phyloP scores from a whole-genome alignment of 2,329 filamentous ascomycete species.

The Colletotrichum graminicola region DNA sequence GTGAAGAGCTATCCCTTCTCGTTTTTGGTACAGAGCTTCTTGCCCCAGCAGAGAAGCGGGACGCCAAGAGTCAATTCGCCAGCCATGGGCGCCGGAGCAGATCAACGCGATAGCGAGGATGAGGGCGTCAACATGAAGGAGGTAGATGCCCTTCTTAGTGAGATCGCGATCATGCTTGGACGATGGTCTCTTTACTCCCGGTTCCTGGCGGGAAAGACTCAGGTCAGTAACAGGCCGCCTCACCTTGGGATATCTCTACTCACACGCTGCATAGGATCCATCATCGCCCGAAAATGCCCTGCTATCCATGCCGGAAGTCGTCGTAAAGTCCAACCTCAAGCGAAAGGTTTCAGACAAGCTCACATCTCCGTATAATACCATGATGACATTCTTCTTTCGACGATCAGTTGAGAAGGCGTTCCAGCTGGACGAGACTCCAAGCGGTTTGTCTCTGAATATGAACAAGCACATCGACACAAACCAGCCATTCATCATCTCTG shows the following conservation, averaged over 20 bases:
- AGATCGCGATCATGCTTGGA: conserved; percentile 91
- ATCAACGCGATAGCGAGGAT: conserved; percentile 79
- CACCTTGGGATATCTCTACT: conserved; percentile 41
- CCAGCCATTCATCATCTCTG: conserved; percentile 91
- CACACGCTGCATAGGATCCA: conserved; percentile 59
- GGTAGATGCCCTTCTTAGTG: conserved; percentile 86
- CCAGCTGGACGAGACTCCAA: conserved; percentile 90
- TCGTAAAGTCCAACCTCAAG: conserved; percentile 82
- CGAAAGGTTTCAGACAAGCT: conserved; percentile 83
- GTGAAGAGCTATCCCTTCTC: conserved; percentile 98
- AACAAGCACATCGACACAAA: conserved; percentile 79
- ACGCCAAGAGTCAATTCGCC: conserved; percentile 83
- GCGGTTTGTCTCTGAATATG: conserved; percentile 81
- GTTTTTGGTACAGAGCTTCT: conserved; percentile 94
- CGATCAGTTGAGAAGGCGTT: conserved; percentile 98
- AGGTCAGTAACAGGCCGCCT: conserved; percentile 63
- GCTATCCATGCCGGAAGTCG: conserved; percentile 77
- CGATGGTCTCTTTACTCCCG: conserved; percentile 93
- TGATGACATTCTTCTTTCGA: conserved; percentile 97
- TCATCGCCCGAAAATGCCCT: conserved; percentile 64
- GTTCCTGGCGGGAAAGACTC: conserved; percentile 89
- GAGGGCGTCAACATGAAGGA: conserved; percentile 98
- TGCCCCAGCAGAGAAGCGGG: conserved; percentile 75
- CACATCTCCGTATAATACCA: conserved; percentile 84
- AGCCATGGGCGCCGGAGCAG: conserved; percentile 68